Evolutionary conservation across 2,329 filamentous ascomycete species (phyloP), one percentile per base, ranked within the genome.

Genomic region (Sporothrix inflata): DNA sequence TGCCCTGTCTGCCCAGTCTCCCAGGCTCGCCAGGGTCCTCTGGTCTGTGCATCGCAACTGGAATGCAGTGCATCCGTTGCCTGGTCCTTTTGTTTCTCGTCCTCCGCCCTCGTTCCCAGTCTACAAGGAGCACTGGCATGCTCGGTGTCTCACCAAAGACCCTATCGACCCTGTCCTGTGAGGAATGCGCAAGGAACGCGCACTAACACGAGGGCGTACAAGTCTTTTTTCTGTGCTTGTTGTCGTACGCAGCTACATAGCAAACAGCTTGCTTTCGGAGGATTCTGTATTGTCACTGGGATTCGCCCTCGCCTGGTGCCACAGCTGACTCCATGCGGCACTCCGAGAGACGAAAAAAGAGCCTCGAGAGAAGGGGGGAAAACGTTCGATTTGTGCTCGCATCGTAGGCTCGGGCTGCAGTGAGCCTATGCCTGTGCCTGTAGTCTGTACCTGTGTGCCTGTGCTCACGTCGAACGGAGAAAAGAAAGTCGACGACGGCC

Each of bases 61-160:
- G 61, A 47, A 47, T 47, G 61, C 11, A 34, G 27, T 47, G 42
- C 63, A 30, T 49, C 42, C 24, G 24, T 49, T 34, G 42, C 42
- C 63, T 30, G 16, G 24, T 27, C 12, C 12, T 65, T 65, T 65
- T 45, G 38, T 45, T 65, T 63, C 9, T 21, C 14, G 21, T 47
- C 40, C 40, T 30, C 42, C 27, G 42, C 16, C 42, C 24, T 49
- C 14, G 40, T 49, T 65, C 21, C 38, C 34, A 30, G 42, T 49
- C 65, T 51, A 45, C 65, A 67, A 67, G 65, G 65, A 51, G 65
- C 65, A 38, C 65, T 67, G 65, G 65, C 45, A 67, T 67, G 65
- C 45, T 24, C 65, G 65, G 45, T 51, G 65, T 67, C 65, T 67
- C 65, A 67, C 45, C 45, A 24, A 51, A 12, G 30, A 21, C 53